Evolutionary conservation across 2,329 filamentous ascomycete genomes (phyloP).

Genomic region (Dothistroma septosporum): DNA sequence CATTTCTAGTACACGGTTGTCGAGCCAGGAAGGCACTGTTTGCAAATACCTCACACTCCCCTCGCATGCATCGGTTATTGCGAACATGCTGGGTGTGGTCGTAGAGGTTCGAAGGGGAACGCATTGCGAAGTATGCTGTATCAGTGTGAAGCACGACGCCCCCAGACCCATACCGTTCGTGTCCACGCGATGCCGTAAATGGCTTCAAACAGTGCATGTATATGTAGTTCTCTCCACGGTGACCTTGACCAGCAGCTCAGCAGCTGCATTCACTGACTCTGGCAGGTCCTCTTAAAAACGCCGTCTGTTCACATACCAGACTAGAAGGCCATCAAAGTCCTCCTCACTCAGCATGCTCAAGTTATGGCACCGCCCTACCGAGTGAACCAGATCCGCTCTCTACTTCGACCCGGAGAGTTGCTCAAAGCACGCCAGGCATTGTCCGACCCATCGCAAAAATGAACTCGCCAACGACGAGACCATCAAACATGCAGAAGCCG

Average conservation of each 20-base stretch:
- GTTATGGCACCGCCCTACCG: slow-evolving; percentile 54
- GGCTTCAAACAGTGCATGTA: background rate
- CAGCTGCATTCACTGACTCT: background rate
- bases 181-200: background rate
- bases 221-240: background rate
- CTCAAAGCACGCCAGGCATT: slow-evolving; percentile 50
- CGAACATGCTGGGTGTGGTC: no score
- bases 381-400: slow-evolving; percentile 66
- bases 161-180: background rate
- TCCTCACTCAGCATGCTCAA: background rate
- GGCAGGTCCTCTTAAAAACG: background rate
- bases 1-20: no score
- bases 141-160: no score
- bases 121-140: no score
- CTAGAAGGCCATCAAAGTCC: background rate
- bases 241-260: background rate
- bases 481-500: slow-evolving; percentile 59
- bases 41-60: no score
- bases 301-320: background rate
- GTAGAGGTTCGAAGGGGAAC: no score
- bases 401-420: slow-evolving; percentile 60
- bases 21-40: no score
- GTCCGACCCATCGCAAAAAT: slow-evolving; percentile 12
- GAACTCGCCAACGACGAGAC: slow-evolving; percentile 25
- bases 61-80: no score